Percentiles rank a stretch among this genome's conserved stretches.
Conservation (phyloP, 495 filamentous ascomycete species). For the Hapsidospora chrysogenum region DNA sequence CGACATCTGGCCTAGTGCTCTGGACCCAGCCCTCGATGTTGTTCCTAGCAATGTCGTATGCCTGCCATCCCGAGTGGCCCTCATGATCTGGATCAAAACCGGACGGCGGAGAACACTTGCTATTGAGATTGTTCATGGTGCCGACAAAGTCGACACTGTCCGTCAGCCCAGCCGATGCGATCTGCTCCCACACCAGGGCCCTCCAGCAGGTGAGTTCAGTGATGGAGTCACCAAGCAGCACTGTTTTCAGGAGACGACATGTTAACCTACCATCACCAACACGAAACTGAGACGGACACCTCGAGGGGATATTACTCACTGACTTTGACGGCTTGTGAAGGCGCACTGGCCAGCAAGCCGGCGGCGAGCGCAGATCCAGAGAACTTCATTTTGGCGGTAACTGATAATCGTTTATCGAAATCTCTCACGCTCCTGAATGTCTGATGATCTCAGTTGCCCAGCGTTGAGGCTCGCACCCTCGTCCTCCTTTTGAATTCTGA, state of each 20-base stretch:
- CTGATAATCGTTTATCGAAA: no score
- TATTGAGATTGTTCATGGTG: conserved; percentile 12
- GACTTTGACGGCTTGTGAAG: background rate
- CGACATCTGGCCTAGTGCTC: conserved; percentile 16
- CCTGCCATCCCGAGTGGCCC: conserved; percentile 21
- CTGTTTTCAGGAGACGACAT: conserved; percentile 3
- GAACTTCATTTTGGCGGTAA: background rate
- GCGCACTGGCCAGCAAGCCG: background rate
- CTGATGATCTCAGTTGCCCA: no score
- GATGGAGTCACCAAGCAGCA: conserved; percentile 19
- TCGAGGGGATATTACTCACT: background rate
- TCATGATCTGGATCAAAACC: conserved; percentile 16
- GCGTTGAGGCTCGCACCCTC: no score
- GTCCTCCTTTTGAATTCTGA: no score
- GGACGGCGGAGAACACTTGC: conserved; percentile 5
- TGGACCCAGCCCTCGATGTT: conserved; percentile 16
- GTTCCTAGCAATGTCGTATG: conserved; percentile 20
- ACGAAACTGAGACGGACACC: no score
- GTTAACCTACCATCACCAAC: background rate
- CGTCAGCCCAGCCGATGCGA: conserved; percentile 10
- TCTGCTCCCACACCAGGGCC: conserved; percentile 14
- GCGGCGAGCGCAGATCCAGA: background rate
- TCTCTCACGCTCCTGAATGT: no score
- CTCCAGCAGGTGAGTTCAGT: conserved; percentile 21
- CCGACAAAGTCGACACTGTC: conserved; percentile 18